Evolutionary conservation across 371 early-diverging fungal species (phyloP).

Genomic region (Mucor saturninus): DNA sequence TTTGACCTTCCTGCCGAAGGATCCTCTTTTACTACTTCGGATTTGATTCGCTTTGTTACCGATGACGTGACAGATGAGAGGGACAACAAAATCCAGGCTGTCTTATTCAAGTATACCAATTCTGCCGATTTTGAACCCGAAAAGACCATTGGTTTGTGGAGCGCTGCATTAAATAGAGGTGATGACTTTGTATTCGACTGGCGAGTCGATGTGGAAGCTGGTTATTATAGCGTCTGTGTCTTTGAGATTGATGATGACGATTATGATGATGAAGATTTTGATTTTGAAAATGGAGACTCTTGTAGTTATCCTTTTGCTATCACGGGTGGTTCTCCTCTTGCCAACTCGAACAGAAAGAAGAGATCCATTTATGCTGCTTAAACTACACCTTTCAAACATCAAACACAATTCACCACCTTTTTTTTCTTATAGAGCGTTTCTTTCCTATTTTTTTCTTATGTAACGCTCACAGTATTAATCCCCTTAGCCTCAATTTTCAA

Average conservation of each 20-base stretch:
- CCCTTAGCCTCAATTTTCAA: not conserved
- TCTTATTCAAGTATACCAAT: conserved; percentile 1
- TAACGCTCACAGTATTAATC: not conserved
- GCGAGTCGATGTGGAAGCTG: conserved; percentile 17
- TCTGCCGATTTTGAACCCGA: not conserved
- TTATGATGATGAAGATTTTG: conserved; percentile 6
- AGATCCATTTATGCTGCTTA: not conserved
- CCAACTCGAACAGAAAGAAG: not conserved
- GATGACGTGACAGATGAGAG: conserved; percentile 17
- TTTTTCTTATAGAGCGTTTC: too few relatives aligned
- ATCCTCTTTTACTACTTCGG: not conserved
- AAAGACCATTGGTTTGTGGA: conserved; percentile 6
- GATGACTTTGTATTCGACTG: conserved; percentile 16
- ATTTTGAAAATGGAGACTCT: not conserved
- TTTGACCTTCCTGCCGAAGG: conserved; percentile 2
- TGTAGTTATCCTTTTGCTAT: conserved; percentile 16
- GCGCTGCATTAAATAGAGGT: not conserved
- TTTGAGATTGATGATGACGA: conserved; percentile 26
- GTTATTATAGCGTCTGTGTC: conserved; percentile 16
- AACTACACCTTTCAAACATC: not conserved
- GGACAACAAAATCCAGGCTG: conserved; percentile 15
- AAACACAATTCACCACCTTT: too few relatives aligned
- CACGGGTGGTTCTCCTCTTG: not conserved
- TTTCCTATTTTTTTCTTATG: too few relatives aligned
- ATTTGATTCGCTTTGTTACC: conserved; percentile 1